Evolutionary conservation across 139 green algal genomes (phyloP).

Genomic region (Spirogloea muscicola): DNA sequence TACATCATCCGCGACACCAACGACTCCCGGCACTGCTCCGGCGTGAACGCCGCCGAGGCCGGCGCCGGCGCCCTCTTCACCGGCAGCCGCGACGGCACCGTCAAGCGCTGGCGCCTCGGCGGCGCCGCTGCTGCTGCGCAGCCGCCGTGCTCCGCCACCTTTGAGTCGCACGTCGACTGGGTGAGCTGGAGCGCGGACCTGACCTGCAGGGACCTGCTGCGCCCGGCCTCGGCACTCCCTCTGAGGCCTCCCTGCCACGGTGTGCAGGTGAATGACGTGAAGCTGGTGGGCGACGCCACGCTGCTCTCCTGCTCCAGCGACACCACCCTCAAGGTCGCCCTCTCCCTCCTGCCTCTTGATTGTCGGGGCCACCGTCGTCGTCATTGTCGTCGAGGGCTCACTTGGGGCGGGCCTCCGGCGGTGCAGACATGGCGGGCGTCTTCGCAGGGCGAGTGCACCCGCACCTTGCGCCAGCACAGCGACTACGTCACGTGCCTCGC

Average conservation of each 20-base stretch:
- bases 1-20: conserved; percentile 35
- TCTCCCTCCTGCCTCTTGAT: no score
- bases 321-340: conserved; percentile 40
- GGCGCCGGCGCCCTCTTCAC: no score
- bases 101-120: conserved; percentile 43
- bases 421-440: conserved; percentile 29
- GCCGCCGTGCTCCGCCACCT: conserved; percentile 21
- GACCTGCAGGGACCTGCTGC: no score
- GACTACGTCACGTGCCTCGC: conserved; percentile 37
- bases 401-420: background rate
- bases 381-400: no score
- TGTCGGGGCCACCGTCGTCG: no score
- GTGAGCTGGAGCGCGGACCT: no score
- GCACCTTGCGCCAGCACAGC: conserved; percentile 22
- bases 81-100: conserved; percentile 31
- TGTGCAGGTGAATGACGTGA: conserved; percentile 45
- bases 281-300: conserved; percentile 11
- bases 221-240: no score
- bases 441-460: conserved; percentile 16
- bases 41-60: no score
- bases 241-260: no score
- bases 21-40: no score
- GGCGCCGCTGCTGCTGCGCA: background rate
- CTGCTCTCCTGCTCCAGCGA: conserved; percentile 42
- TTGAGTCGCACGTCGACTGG: conserved; percentile 40